Base-by-base conservation (phyloP, 495 filamentous ascomycete species). In the Margaritispora aquatica region DNA sequence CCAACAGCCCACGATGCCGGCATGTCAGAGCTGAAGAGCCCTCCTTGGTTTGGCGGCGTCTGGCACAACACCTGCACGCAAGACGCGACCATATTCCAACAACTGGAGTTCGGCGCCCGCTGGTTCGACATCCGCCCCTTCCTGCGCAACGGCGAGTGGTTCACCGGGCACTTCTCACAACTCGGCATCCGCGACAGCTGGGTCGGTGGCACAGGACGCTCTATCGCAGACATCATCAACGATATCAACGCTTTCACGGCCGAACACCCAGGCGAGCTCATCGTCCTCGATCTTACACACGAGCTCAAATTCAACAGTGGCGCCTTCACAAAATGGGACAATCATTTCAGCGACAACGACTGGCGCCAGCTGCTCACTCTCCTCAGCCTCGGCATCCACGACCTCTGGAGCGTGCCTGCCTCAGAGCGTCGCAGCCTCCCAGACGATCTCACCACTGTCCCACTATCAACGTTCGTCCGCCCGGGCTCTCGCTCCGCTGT, bases 71-170 rank as follows among this genome's bases (percentile, higher is more conserved):
- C 63, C 8, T 59, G 62, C 36, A 73, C 65, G 17, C 70, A 73
- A 54, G 55, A 58, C 13, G 19, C 60, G n/a, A 66, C 59, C 54
- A 65, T 73, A 48, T 67, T 66, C 60, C 49, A 65, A 21, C 70
- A 73, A 50, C 60, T 69, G 24, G 50, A 57, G 1, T 54, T 60
- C 36, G 70, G 70, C 1, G 52, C 69, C 9, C 60, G 70, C 10
- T 69, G 63, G 56, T 70, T 71, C 38, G 70, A 71, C 57, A 65
- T 71, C 26, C 66, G 70, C 20, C 68, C 69, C 29, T 55, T 69
- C 50, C 27, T 41, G 17, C 44, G 26, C 22, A 38, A 51, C 1
- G 52, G 51, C 7, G 9, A 10, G n/a, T 62, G 46, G 26, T 60
- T 60, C 26, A 58, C 57, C 0, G 53, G 51, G 13, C 63, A 63